Evolutionary conservation across 495 filamentous ascomycete species (phyloP), one percentile per base, ranked within the genome.

Genomic region (Chaetomidium leptoderma): DNA sequence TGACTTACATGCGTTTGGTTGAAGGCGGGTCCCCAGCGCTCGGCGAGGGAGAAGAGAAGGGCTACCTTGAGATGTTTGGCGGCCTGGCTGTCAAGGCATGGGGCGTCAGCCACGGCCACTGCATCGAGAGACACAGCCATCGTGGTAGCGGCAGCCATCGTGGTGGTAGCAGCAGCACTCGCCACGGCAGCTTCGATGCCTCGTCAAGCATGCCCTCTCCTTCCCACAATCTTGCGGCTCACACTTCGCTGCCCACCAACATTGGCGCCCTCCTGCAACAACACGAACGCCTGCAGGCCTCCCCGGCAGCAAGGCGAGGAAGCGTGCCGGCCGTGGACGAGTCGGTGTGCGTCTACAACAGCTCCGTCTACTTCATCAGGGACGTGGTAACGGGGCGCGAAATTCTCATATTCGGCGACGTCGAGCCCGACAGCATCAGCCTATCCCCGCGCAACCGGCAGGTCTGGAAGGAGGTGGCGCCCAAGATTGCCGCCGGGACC

Each of bases 321-420:
- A 53, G 63, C 51, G 46, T 63, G 52, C 58, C 65, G 33, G 57
- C 61, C 42, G 19, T 49, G 33, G 54, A 65, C 27, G 79, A 79
- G 59, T 67, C 75, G 16, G 68, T 63, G 45, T 92, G 83, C 49
- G 83, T 87, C 0, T 81, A 83, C 45, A 91, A 98, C 68, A 92
- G 87, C 67, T 90, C 90, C 3, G 93, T 88, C 0, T 98, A 89
- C 70, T 97, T 98, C 71, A 83, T 98, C 59, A 87, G 89, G 16
- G 85, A 91, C 52, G 76, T 85, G 17, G 58, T 70, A 1, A 86
- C 83, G 0, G 82, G 85, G 2, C 76, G 77, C 40, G 91, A 96
- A 72, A 81, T 97, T 24, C 82, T 98, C 43, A 86, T 98, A 55
- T 97, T 96, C 67, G 93, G 93, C 39, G 93, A 98, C 63, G 86